A percentile compares a stretch with the other conserved stretches of the same genome.
phyloP scores from a whole-genome alignment of 345 rosid genomes.

The Bruguiera sexangula region DNA sequence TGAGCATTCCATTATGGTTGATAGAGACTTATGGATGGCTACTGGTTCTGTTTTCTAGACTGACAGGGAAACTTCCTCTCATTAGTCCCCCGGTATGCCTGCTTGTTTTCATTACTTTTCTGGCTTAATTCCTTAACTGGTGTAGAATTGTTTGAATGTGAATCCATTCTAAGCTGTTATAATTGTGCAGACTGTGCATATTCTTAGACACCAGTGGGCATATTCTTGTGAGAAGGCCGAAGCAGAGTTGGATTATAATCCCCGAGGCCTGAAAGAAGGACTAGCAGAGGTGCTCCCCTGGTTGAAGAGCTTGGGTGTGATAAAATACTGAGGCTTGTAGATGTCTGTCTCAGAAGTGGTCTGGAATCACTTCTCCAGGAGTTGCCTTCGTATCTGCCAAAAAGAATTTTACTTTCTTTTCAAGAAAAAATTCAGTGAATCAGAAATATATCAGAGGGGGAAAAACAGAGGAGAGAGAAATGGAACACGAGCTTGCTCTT shows the following conservation, averaged over 20 bases:
- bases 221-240: slow-evolving; percentile 85
- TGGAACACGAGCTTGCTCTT: neutral
- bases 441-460: too few species aligned
- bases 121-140: neutral
- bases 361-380: neutral
- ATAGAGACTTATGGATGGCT: slow-evolving; percentile 70
- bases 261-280: slow-evolving; percentile 78
- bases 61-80: slow-evolving; percentile 83
- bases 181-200: slow-evolving; percentile 57
- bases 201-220: slow-evolving; percentile 82
- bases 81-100: slow-evolving; percentile 79
- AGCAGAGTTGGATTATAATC: slow-evolving; percentile 67
- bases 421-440: too few species aligned
- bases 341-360: neutral
- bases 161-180: neutral
- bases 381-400: too few species aligned
- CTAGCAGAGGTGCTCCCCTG: slow-evolving; percentile 72
- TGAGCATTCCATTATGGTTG: slow-evolving; percentile 60
- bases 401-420: too few species aligned
- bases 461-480: neutral
- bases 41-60: slow-evolving; percentile 49
- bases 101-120: neutral
- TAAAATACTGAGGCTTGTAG: slow-evolving; percentile 43
- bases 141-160: neutral
- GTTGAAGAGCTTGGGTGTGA: slow-evolving; percentile 64